These are phyloP conservation scores for Pachysolen tannophilus DNA, from an alignment of 805 yeast genomes.

Conservation along the genomic window DNA sequence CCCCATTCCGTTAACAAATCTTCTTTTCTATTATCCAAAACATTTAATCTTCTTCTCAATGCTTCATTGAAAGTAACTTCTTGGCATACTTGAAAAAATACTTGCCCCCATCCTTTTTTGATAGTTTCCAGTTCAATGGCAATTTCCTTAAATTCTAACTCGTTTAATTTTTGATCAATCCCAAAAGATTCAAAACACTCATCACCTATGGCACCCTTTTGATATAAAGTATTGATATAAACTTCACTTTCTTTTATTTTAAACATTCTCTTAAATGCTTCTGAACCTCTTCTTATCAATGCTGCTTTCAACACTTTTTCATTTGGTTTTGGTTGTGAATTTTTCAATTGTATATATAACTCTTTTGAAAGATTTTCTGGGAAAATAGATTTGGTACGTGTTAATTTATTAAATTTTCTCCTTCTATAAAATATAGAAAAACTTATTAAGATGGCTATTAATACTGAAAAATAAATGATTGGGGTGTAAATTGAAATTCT, in stretches of 20 bases:
- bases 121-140: slow-evolving; percentile 65
- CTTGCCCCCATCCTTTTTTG: slow-evolving; percentile 75
- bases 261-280: slow-evolving; percentile 76
- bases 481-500: slow-evolving; percentile 63
- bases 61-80: slow-evolving; percentile 93
- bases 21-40: slow-evolving; percentile 36
- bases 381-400: slow-evolving; percentile 66
- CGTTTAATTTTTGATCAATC: slow-evolving; percentile 70
- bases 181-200: slow-evolving; percentile 75
- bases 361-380: slow-evolving; percentile 58
- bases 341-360: slow-evolving; percentile 52
- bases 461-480: slow-evolving; percentile 60
- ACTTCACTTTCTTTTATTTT: slow-evolving; percentile 75
- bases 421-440: slow-evolving; percentile 66
- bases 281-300: slow-evolving; percentile 67
- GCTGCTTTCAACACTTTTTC: slow-evolving; percentile 72
- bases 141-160: slow-evolving; percentile 70
- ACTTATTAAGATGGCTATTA: slow-evolving; percentile 55
- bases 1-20: slow-evolving; percentile 26
- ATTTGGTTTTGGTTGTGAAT: slow-evolving; percentile 52
- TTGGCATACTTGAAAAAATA: slow-evolving; percentile 69
- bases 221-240: slow-evolving; percentile 62
- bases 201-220: slow-evolving; percentile 87
- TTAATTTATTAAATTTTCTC: slow-evolving; percentile 34
- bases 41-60: slow-evolving; percentile 59